phyloP scores from a whole-genome alignment of 225 moss, liverwort and hornwort species.

The Physcomitrellopsis africana region DNA sequence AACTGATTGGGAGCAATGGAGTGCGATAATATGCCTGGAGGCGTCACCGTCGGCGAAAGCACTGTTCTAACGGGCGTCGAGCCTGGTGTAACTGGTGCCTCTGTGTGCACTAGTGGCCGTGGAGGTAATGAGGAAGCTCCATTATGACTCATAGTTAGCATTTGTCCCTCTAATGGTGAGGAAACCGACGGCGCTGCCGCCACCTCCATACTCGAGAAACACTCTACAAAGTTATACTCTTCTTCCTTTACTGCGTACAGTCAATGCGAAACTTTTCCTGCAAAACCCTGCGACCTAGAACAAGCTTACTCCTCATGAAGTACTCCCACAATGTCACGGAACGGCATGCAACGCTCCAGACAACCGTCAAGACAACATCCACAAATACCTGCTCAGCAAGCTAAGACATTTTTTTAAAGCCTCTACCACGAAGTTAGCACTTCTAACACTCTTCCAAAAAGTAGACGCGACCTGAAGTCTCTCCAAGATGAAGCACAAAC shows the following conservation, averaged over 20 bases:
- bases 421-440: background rate
- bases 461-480: background rate
- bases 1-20: conserved; percentile 33
- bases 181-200: conserved; percentile 33
- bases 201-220: conserved; percentile 35
- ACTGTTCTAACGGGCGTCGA: conserved; percentile 18
- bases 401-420: background rate
- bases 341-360: background rate
- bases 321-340: background rate
- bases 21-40: conserved; percentile 29
- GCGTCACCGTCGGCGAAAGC: conserved; percentile 25
- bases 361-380: conserved; percentile 7
- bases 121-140: conserved; percentile 26
- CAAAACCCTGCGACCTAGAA: conserved; percentile 22
- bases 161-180: conserved; percentile 8
- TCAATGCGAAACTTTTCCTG: conserved; percentile 24
- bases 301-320: background rate
- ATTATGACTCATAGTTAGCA: conserved; percentile 30
- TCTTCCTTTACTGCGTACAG: conserved; percentile 23
- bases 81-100: conserved; percentile 20
- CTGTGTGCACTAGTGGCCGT: background rate
- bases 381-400: background rate
- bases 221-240: background rate
- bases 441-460: background rate
- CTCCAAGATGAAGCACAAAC: background rate